Evolutionary conservation across 2,329 filamentous ascomycete genomes (phyloP).

Genomic region (Trichoderma hamatum): DNA sequence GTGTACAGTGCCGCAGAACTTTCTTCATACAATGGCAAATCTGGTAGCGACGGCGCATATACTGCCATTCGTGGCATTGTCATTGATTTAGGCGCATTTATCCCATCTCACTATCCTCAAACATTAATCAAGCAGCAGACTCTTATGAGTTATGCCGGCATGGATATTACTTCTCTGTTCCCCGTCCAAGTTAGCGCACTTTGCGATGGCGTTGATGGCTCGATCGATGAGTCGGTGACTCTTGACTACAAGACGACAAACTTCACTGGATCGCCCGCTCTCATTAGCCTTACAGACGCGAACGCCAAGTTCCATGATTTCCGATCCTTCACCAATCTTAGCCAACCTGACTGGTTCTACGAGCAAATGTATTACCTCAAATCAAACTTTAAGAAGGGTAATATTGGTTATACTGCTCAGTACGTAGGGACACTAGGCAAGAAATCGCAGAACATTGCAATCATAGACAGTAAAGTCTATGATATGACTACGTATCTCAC

Average conservation of each 20-base stretch:
- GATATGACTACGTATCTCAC: conserved; percentile 83
- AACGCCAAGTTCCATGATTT: conserved; percentile 93
- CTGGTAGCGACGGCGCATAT: conserved; percentile 62
- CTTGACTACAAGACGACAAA: conserved; percentile 84
- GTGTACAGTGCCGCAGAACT: conserved; percentile 83
- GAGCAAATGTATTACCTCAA: conserved; percentile 83
- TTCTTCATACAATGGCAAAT: conserved; percentile 71
- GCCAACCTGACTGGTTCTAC: conserved; percentile 86
- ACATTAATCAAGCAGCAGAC: conserved; percentile 57
- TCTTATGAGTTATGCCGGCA: conserved; percentile 79
- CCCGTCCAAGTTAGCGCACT: conserved; percentile 92
- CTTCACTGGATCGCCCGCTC: conserved; percentile 65
- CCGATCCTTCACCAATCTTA: conserved; percentile 79
- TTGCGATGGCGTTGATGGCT: conserved; percentile 74
- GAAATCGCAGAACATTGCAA: conserved; percentile 70
- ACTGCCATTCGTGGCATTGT: conserved; percentile 86
- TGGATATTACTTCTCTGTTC: conserved; percentile 86
- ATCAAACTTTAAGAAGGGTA: conserved; percentile 80
- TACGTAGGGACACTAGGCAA: conserved; percentile 72
- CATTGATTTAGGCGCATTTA: conserved; percentile 76
- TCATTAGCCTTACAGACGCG: conserved; percentile 67
- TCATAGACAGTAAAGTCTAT: conserved; percentile 79
- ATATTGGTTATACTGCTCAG: conserved; percentile 77
- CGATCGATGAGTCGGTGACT: conserved; percentile 70
- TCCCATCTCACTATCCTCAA: conserved; percentile 72